These are phyloP conservation scores for Trichosporon asahii DNA, from an alignment of 1,284 basidiomycete genomes.

Conservation along the genomic window DNA sequence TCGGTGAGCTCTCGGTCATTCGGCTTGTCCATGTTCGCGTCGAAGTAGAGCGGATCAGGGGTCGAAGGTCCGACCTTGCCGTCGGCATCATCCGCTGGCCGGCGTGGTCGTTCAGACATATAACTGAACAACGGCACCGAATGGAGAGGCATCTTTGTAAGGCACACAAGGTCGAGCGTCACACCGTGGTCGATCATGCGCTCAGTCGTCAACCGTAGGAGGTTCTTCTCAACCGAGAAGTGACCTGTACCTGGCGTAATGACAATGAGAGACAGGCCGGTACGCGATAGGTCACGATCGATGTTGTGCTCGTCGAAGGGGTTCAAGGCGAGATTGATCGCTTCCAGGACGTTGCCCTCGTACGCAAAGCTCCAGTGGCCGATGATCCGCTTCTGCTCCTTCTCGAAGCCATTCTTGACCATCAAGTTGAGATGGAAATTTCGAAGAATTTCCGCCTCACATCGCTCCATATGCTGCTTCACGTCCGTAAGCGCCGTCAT, in stretches of 20 bases:
- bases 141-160: constrained; percentile 90
- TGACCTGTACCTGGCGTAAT: constrained; percentile 93
- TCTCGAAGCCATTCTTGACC: constrained; percentile 13
- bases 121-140: constrained; percentile 84
- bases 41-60: constrained; percentile 78
- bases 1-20: constrained; percentile 42
- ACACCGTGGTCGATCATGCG: constrained; percentile 95
- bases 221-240: constrained; percentile 84
- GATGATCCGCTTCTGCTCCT: constrained; percentile 43
- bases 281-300: constrained; percentile 90
- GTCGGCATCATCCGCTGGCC: constrained; percentile 10
- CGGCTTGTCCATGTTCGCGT: constrained; percentile 46
- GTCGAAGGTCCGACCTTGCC: constrained; percentile 40
- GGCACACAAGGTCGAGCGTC: constrained; percentile 79
- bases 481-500: constrained; percentile 76
- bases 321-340: constrained; percentile 87
- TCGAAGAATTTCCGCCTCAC: constrained; percentile 80
- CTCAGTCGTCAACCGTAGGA: constrained; percentile 87
- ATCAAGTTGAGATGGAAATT: constrained; percentile 66
- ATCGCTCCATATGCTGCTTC: constrained; percentile 82
- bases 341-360: constrained; percentile 91
- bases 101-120: constrained; percentile 50
- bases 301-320: constrained; percentile 94
- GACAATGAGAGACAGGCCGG: constrained; percentile 77
- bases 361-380: constrained; percentile 60